These are phyloP conservation scores for Trametes sp. DNA, from an alignment of 1,284 basidiomycete species.

Conservation along the genomic window DNA sequence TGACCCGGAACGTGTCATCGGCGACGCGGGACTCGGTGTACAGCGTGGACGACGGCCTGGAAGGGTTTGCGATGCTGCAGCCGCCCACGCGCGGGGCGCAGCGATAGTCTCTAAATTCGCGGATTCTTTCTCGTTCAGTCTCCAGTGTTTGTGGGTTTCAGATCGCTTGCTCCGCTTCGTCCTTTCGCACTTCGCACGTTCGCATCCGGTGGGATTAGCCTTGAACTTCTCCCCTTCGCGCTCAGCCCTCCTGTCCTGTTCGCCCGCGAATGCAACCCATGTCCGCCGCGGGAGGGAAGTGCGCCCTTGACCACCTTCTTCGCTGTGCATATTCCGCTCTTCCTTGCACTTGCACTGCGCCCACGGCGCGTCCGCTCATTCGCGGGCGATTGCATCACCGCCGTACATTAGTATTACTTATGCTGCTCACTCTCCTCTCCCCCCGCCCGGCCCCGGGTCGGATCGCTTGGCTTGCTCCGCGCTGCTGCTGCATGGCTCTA, in stretches of 20 bases:
- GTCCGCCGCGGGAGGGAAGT: neutral
- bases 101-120: neutral
- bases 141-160: neutral
- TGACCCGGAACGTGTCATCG: constrained; percentile 12
- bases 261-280: neutral
- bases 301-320: constrained; percentile 1
- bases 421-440: constrained; percentile 4
- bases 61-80: constrained; percentile 27
- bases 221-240: neutral
- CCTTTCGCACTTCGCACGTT: neutral
- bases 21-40: constrained; percentile 23
- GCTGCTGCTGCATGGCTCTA: constrained; percentile 3
- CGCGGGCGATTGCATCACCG: constrained; percentile 25
- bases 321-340: constrained; percentile 20
- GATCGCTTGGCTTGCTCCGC: constrained; percentile 14
- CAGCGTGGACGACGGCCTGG: constrained; percentile 15
- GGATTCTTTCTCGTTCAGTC: constrained; percentile 1
- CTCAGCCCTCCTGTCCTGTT: neutral
- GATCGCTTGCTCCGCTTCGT: neutral
- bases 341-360: constrained; percentile 12
- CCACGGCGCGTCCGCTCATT: constrained; percentile 29
- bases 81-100: constrained; percentile 12
- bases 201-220: neutral
- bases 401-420: constrained; percentile 7
- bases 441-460: neutral